Base-by-base conservation (phyloP, 805 yeast genomes). In the Isabelozyma gotoi region DNA sequence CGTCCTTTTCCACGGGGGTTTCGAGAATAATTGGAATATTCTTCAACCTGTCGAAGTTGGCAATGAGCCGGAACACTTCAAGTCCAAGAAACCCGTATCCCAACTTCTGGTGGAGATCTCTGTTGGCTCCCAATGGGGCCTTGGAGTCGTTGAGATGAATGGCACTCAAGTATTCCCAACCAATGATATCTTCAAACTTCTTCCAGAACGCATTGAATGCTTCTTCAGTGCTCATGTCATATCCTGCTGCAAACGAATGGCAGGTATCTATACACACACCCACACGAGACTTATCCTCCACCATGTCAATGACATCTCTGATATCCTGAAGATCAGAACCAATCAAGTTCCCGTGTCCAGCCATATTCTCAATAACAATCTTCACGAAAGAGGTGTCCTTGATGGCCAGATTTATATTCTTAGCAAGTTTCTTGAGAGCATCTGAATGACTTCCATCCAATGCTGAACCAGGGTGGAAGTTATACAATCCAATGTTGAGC, bases 241-340 rank as follows among this genome's bases (percentile, higher is more conserved):
- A 91, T 1, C 99, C 99, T 1, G 98, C 96, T 0, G 98, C 97
- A 71, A 88, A 90, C 0, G 96, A 75, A 63, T 94, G 99, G 61
- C 99, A 94, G 0, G 98, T 94, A 62, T 94, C 99, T 12, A 94
- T 76, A 60, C 99, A 94, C 1, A 94, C 96, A 3, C 99, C 98
- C n/a, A 94, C 84, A 44, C 99, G 74, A 1, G 67, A 59, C 62
- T 91, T 91, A 57, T 90, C 79, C 1, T 89, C 85, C n/a, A 94
- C 78, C 73, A 81, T 57, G 31, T 79, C 84, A 36, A 94, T 88
- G 12, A 94, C 91, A 17, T 76, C 78, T 20, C 76, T 71, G 38
- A 94, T 71, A 57, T 94, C 98, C 50, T 85, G 81, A 20, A 92
- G 66, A 34, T 78, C 73, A 3, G 92, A 84, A 1, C 98, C 99